Evolutionary conservation across 2,329 filamentous ascomycete genomes (phyloP), one percentile per base, ranked within the genome.

Genomic region (Xylariales sp.): DNA sequence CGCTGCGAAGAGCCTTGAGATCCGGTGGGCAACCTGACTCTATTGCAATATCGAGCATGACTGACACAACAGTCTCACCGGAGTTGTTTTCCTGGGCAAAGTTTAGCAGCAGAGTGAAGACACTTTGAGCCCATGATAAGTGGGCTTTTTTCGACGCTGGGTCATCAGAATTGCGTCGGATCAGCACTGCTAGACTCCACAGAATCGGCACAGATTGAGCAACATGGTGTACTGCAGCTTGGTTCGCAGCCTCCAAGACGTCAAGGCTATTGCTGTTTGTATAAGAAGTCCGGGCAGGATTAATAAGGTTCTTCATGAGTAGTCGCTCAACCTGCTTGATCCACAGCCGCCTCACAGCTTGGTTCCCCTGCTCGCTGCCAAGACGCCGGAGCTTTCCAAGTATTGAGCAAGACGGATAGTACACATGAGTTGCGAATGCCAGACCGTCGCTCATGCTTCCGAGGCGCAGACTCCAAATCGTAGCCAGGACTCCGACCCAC

Each of bases 381-480:
- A 64, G 51, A 1, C 54, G 55, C 10, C 63, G 61, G 4, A 76
- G 43, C 38, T 61, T 68, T 11, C 60, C 62, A 1, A 77, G 50
- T 20, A 77, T 58, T 6, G 54, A 55, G 32, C 62, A 62, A 42
- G 45, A 57, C 1, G 65, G 57, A 0, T 57, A 51, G 31, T 74
- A 74, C 5, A 78, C 56, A 37, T 70, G 59, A 2, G 57, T 62
- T 3, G 75, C 72, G 19, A 78, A 70, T 28, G 76, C 69, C 6
- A 65, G 45, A 3, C 60, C 61, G 49, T 80, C 76, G 19, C 64
- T 60, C 4, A 58, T 58, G 14, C 64, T 68, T 45, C 74, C 73
- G n/a, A 74, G 59, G 48, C 75, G 76, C 5, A 80, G 61, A 15
- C 71, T 64, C 77, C 76, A 81, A 4, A 79, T 53, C 1, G 62